Conservation (phyloP, 139 green algal genomes). For the Asterochloris sp. region DNA sequence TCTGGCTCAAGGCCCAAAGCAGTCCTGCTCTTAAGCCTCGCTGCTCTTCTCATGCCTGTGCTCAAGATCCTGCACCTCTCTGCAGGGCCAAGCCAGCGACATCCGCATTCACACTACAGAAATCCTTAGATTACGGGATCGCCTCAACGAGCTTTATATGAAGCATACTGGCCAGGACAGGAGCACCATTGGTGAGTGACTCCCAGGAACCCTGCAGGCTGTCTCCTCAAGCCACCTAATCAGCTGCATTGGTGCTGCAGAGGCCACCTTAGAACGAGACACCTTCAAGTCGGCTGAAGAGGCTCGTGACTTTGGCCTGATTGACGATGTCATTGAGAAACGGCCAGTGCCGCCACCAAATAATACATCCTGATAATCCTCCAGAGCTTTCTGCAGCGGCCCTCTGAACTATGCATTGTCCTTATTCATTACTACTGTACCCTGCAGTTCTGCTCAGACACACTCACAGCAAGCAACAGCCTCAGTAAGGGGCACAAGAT, state of each 20-base stretch:
- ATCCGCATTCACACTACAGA: constrained; percentile 92
- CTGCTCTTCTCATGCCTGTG: not conserved
- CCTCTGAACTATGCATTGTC: too few species aligned
- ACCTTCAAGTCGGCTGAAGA: constrained; percentile 79
- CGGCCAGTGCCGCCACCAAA: not conserved
- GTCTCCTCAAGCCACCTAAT: too few species aligned
- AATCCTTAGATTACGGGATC: constrained; percentile 76
- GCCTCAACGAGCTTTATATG: constrained; percentile 79
- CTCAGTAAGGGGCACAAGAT: too few species aligned
- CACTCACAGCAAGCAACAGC: too few species aligned
- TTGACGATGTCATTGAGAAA: constrained; percentile 79
- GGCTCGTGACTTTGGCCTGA: constrained; percentile 76
- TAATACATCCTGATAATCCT: too few species aligned
- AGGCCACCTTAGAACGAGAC: constrained; percentile 80
- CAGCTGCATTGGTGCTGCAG: constrained; percentile 27
- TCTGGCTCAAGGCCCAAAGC: not conserved
- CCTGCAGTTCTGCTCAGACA: too few species aligned
- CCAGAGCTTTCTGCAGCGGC: too few species aligned
- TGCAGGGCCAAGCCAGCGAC: constrained; percentile 86
- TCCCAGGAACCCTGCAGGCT: not conserved
- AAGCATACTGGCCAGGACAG: constrained; percentile 70
- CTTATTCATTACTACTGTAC: too few species aligned
- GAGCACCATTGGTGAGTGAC: constrained; percentile 42
- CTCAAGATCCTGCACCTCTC: not conserved
- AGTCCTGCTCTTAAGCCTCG: not conserved